Conservation (phyloP, 495 filamentous ascomycete species). For the Bacidia rubella region DNA sequence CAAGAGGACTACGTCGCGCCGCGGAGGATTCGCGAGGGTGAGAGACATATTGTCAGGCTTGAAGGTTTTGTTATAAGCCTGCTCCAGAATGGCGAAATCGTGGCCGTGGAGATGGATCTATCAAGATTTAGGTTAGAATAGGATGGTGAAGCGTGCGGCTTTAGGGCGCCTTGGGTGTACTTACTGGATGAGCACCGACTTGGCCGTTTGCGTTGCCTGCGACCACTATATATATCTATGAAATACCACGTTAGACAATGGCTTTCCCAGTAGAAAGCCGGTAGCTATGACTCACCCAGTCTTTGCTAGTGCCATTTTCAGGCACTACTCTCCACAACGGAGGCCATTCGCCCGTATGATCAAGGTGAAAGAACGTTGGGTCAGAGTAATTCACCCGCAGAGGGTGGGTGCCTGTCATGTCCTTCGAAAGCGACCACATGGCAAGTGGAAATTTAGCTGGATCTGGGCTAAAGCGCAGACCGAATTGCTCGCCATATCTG, state of each 20-base stretch:
- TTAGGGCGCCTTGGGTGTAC: slow-evolving; percentile 3
- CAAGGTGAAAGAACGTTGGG: slow-evolving; percentile 24
- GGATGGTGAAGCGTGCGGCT: background rate
- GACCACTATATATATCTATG: background rate
- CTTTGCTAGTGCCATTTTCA: slow-evolving; percentile 17
- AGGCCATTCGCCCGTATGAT: slow-evolving; percentile 22
- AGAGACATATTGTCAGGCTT: no score
- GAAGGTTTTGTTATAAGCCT: background rate
- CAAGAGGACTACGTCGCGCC: slow-evolving; percentile 37
- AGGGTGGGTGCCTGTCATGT: slow-evolving; percentile 24
- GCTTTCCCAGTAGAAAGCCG: background rate
- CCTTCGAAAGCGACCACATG: slow-evolving; percentile 24
- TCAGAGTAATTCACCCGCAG: slow-evolving; percentile 27
- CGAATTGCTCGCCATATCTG: background rate
- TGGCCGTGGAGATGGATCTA: slow-evolving; percentile 30
- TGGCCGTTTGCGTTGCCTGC: background rate
- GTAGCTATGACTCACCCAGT: background rate
- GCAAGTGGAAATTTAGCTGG: slow-evolving; percentile 16
- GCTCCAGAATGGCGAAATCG: slow-evolving; percentile 12
- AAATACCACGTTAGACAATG: background rate
- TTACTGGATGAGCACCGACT: slow-evolving; percentile 14
- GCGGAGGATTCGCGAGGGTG: slow-evolving; percentile 32
- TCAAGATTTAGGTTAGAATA: slow-evolving; percentile 4
- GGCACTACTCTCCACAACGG: slow-evolving; percentile 22
- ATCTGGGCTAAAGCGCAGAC: background rate